Evolutionary conservation across 2,329 filamentous ascomycete genomes (phyloP), one percentile per base, ranked within the genome.

Genomic region (Seiridium cupressi): DNA sequence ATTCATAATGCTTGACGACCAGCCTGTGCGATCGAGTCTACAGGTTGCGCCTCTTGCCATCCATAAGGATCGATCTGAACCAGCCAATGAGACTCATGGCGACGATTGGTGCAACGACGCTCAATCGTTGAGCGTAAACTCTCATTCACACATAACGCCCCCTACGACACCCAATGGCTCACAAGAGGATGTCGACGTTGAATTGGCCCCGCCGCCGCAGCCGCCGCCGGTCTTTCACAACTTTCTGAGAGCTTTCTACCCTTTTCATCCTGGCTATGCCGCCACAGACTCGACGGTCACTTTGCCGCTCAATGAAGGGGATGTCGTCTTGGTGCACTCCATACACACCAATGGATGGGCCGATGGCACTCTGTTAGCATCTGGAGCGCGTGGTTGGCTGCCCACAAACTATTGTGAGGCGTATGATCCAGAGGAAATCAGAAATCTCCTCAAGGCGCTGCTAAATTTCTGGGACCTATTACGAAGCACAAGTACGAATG

Each of bases 271-370:
- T 1, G 87, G 84, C 61, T 88, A 89, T 68, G 84, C 90, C 47
- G 85, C 92, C 62, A 87, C 87, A n/a, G 91, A 93, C 60, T 89
- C 90, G 9, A 95, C 92, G 8, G 90, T 98, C 59, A 98, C 94
- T 9, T 81, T 97, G 9, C 90, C 93, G 31, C 83, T 99, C 60
- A 91, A 91, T 66, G 89, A 95, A 71, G 95, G 95, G 61, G 95
- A 99, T 70, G 86, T 99, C 54, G 89, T 99, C 58, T 78, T 99
- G 60, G 90, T 99, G 31, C 95, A 99, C 75, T 97, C 95, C 3
- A 91, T 98, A 66, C 95, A 99, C 75, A 95, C 92, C 62, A 99
- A 98, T 78, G 95, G 95, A 67, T 99, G 95, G 95, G 95, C 95
- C 38, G 95, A 99, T 74, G 95, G 95, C 56, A 99, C 95, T 1